Evolutionary conservation across 2,329 filamentous ascomycete species (phyloP).

Genomic region (Aspergillus transmontanensis): DNA sequence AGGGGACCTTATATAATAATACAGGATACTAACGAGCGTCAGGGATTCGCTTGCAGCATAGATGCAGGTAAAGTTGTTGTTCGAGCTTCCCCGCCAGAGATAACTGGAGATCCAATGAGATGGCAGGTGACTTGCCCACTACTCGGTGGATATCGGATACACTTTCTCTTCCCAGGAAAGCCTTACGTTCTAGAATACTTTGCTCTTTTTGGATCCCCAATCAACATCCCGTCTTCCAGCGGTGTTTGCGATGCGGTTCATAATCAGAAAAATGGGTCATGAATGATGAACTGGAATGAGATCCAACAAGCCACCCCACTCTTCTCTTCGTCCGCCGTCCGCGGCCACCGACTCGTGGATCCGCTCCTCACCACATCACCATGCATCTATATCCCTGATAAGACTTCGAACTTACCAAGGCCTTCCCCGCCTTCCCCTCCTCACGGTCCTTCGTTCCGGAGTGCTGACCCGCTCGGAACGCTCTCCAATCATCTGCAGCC

Average conservation of each 20-base stretch:
- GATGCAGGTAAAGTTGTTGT: background rate
- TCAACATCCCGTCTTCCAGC: background rate
- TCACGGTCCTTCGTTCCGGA: background rate
- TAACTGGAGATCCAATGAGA: conserved; percentile 23
- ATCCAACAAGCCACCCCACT: background rate
- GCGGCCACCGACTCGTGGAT: background rate
- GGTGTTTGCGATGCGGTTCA: background rate
- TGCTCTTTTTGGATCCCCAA: background rate
- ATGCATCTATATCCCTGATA: background rate
- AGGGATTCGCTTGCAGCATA: background rate
- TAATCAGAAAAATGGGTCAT: background rate
- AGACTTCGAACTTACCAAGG: background rate
- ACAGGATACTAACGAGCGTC: background rate
- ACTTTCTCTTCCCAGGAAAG: conserved; percentile 34
- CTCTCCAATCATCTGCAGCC: background rate
- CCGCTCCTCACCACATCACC: background rate
- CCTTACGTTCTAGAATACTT: conserved; percentile 1
- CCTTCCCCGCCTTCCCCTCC: background rate
- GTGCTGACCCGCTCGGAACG: background rate
- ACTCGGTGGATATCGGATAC: conserved; percentile 27
- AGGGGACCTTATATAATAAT: background rate
- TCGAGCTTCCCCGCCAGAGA: conserved; percentile 17
- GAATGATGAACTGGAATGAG: background rate
- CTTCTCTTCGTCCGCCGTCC: background rate
- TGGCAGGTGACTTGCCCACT: conserved; percentile 1